Conservation (phyloP, 805 yeast species). For the Tetrapisispora phaffii region DNA sequence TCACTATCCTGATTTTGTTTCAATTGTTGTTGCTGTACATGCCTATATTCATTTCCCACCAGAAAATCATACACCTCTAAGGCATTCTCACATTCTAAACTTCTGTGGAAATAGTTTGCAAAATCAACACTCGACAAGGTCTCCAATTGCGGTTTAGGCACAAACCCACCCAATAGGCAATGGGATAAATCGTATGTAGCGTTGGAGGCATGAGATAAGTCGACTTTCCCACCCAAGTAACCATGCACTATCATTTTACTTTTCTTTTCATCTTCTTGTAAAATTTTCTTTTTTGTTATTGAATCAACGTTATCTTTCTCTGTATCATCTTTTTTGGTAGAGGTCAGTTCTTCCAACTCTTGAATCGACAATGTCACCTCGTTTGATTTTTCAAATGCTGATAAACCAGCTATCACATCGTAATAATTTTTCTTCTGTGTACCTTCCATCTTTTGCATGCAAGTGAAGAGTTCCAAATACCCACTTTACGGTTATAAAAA, state of each 20-base stretch:
- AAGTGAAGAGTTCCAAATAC: too few species aligned
- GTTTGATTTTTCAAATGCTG: conserved; percentile 25
- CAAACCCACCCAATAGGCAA: conserved; percentile 27
- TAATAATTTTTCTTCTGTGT: conserved; percentile 16
- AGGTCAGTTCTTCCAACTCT: conserved; percentile 21
- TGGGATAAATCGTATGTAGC: conserved; percentile 25
- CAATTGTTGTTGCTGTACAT: conserved; percentile 4
- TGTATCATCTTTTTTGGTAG: conserved; percentile 20
- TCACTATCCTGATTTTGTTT: background rate
- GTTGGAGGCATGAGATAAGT: conserved; percentile 16
- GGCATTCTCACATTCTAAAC: conserved; percentile 23
- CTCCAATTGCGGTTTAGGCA: conserved; percentile 26
- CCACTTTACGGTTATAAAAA: too few species aligned
- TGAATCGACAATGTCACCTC: conserved; percentile 18
- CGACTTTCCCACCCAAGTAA: conserved; percentile 25
- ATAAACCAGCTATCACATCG: conserved; percentile 24
- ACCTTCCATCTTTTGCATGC: conserved; percentile 3
- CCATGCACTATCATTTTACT: conserved; percentile 20
- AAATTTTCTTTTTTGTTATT: conserved; percentile 10
- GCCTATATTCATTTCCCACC: conserved; percentile 9
- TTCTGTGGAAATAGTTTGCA: conserved; percentile 26
- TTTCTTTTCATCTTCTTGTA: conserved; percentile 4
- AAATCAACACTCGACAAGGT: conserved; percentile 27
- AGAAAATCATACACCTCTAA: conserved; percentile 20
- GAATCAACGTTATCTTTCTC: conserved; percentile 14